phyloP scores from a whole-genome alignment of 2,329 filamentous ascomycete genomes.

The Verticillium nubilum region DNA sequence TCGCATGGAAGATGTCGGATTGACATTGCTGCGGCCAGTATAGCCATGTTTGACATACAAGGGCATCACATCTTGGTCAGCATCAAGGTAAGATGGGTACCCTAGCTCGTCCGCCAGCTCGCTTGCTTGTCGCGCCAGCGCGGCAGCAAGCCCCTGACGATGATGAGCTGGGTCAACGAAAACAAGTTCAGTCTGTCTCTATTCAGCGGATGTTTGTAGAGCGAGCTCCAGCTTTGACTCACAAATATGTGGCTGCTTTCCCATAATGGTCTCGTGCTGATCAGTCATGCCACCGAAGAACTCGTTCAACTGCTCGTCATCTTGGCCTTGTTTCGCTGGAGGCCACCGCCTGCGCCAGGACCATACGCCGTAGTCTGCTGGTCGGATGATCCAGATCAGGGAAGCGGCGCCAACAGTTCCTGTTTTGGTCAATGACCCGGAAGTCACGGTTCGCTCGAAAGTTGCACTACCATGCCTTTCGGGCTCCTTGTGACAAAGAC shows the following conservation, averaged over 20 bases:
- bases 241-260: constrained; percentile 11
- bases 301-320: constrained; percentile 6
- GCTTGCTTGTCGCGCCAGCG: constrained; percentile 6
- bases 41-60: constrained; percentile 12
- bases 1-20: constrained; percentile 7
- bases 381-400: constrained; percentile 8
- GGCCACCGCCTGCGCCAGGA: constrained; percentile 10
- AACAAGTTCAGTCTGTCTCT: constrained; percentile 10
- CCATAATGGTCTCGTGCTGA: constrained; percentile 12
- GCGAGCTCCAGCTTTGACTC: neutral
- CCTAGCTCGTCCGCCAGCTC: constrained; percentile 8
- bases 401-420: constrained; percentile 2
- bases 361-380: constrained; percentile 7
- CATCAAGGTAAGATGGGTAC: constrained; percentile 12
- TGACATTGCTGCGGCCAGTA: neutral
- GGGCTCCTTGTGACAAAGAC: constrained; percentile 8
- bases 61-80: constrained; percentile 7
- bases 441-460: neutral
- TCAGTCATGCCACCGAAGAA: constrained; percentile 12
- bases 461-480: neutral
- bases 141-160: constrained; percentile 8
- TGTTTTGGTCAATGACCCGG: neutral
- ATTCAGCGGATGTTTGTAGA: too few species aligned
- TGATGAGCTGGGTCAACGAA: constrained; percentile 12
- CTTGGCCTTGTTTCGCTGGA: constrained; percentile 5